Percentiles rank a stretch among this genome's conserved stretches.
These are phyloP conservation scores for Mycena indigotica DNA, from an alignment of 768 basidiomycete species.

Conservation along the genomic window DNA sequence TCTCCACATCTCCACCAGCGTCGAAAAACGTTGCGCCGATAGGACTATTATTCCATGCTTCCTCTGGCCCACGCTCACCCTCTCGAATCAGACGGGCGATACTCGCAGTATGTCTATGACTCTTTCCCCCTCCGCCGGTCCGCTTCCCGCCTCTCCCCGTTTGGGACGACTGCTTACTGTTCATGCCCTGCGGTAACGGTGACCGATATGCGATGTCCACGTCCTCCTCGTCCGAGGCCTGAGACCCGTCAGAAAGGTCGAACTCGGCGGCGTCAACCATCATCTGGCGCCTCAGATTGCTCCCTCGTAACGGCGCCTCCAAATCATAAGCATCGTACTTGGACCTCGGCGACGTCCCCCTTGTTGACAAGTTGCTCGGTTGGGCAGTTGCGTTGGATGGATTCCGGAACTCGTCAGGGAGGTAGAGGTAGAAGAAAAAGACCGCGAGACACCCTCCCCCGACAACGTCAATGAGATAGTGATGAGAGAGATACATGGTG, in stretches of 20 bases:
- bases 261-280: constrained; percentile 53
- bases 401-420: constrained; percentile 78
- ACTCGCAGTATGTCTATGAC: constrained; percentile 79
- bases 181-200: constrained; percentile 47
- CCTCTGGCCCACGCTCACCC: constrained; percentile 73
- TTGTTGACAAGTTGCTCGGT: constrained; percentile 37
- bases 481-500: constrained; percentile 98
- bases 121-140: constrained; percentile 32
- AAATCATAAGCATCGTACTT: constrained; percentile 83
- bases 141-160: constrained; percentile 25
- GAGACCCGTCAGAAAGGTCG: constrained; percentile 54
- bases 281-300: constrained; percentile 26
- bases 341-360: constrained; percentile 34
- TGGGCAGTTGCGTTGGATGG: constrained; percentile 54
- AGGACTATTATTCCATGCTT: constrained; percentile 78
- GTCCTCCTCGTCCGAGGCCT: constrained; percentile 65
- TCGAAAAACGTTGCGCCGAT: constrained; percentile 53
- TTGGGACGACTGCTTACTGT: constrained; percentile 20
- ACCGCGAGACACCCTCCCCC: constrained; percentile 91
- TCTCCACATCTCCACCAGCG: constrained; percentile 40
- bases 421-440: constrained; percentile 82
- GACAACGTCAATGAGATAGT: constrained; percentile 98
- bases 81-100: constrained; percentile 81
- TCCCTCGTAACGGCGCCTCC: constrained; percentile 51
- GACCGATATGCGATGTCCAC: constrained; percentile 73